phyloP scores from a whole-genome alignment of 331 rosid genomes.

The Pyrus hybrid region DNA sequence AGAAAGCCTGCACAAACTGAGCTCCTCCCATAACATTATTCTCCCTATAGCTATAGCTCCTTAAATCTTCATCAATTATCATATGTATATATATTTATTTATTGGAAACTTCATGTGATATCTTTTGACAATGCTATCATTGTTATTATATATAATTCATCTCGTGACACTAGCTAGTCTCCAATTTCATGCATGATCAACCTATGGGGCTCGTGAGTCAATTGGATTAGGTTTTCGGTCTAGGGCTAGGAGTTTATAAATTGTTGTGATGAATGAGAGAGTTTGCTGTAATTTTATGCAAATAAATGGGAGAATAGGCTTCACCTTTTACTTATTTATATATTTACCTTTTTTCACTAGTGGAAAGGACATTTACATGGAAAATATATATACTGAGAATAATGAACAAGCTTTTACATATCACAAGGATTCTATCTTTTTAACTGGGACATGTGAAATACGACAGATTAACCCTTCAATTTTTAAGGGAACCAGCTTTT shows the following conservation, averaged over 20 bases:
- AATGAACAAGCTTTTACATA: conserved; percentile 11
- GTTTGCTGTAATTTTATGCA: background rate
- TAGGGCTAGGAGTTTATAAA: background rate
- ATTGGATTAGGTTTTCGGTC: conserved; percentile 2
- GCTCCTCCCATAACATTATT: conserved; percentile 8
- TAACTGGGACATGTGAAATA: conserved; percentile 32
- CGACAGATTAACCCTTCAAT: conserved; percentile 44
- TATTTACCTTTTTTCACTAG: background rate
- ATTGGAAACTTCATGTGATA: background rate
- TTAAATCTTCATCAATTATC: background rate
- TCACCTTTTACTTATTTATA: background rate
- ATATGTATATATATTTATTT: background rate
- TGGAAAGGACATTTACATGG: background rate
- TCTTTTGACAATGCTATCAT: background rate
- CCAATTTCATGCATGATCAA: background rate
- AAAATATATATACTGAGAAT: background rate
- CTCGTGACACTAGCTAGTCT: too few species aligned
- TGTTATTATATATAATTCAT: background rate
- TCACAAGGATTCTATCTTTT: conserved; percentile 6
- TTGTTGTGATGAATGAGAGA: background rate
- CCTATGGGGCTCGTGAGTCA: background rate
- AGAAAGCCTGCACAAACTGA: conserved; percentile 30
- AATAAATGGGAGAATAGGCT: background rate
- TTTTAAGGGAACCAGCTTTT: conserved; percentile 49
- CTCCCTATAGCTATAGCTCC: background rate